A percentile compares a stretch with the other conserved stretches of the same genome.
phyloP scores from a whole-genome alignment of 495 filamentous ascomycete genomes.

The Alectoria sarmentosa region DNA sequence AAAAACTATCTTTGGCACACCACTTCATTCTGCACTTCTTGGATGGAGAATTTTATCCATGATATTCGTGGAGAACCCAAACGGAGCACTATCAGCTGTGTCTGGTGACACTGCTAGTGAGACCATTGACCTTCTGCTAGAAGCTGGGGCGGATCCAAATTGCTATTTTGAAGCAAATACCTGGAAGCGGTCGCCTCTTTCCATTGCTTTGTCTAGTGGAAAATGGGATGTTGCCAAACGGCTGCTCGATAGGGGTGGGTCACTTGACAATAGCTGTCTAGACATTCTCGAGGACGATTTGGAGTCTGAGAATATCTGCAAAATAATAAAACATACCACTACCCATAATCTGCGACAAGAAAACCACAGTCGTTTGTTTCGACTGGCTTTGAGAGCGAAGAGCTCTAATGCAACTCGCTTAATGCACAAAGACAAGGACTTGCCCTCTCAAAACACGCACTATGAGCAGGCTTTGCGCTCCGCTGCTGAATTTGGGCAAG shows the following conservation, averaged over 20 bases:
- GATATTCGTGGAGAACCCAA: too few relatives aligned
- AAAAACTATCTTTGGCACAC: constrained; percentile 18
- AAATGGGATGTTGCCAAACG: too few relatives aligned
- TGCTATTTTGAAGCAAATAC: not conserved
- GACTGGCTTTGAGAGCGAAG: not conserved
- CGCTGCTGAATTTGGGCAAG: constrained; percentile 2
- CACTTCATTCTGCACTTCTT: constrained; percentile 21
- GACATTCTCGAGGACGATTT: not conserved
- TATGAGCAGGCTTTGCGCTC: not conserved
- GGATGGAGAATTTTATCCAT: not conserved
- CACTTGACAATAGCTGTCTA: not conserved
- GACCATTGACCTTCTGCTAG: constrained; percentile 12
- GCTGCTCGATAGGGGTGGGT: not conserved
- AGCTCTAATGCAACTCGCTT: not conserved
- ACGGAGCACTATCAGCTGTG: too few relatives aligned
- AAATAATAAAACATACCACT: not conserved
- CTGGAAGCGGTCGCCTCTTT: not conserved
- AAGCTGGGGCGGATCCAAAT: constrained; percentile 14
- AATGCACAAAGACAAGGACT: not conserved
- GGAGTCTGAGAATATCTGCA: not conserved
- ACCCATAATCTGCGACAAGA: not conserved
- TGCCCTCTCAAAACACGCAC: not conserved
- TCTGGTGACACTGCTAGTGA: not conserved
- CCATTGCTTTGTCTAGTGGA: not conserved
- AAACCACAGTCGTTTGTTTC: not conserved